phyloP scores from a whole-genome alignment of 2,329 filamentous ascomycete genomes.

The Phoma sp. region DNA sequence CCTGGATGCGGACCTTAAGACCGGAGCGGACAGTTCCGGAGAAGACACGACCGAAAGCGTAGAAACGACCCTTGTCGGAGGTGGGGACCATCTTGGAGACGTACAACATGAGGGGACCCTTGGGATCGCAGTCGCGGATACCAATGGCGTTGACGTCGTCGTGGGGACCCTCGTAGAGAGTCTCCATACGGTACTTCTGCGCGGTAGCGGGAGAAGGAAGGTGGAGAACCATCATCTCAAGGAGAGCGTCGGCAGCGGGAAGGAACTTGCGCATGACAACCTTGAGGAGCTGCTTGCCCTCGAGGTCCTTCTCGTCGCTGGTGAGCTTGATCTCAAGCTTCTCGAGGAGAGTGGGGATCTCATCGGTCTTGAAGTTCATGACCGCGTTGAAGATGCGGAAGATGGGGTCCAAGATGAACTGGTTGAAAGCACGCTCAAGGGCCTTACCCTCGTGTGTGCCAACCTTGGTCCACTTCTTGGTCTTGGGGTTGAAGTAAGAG shows the following conservation, averaged over 20 bases:
- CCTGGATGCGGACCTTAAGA: slow-evolving; percentile 99
- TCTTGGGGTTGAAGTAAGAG: slow-evolving; percentile 99
- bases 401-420: slow-evolving; percentile 99
- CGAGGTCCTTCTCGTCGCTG: slow-evolving; percentile 85
- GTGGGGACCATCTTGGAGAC: slow-evolving; percentile 99
- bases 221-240: slow-evolving; percentile 99
- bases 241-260: slow-evolving; percentile 93
- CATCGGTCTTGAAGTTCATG: slow-evolving; percentile 99
- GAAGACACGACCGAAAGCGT: slow-evolving; percentile 99
- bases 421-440: slow-evolving; percentile 98
- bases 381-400: slow-evolving; percentile 97
- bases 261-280: slow-evolving; percentile 98
- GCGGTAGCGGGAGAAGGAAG: slow-evolving; percentile 94
- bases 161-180: slow-evolving; percentile 94
- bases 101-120: slow-evolving; percentile 99
- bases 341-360: slow-evolving; percentile 80
- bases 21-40: slow-evolving; percentile 96
- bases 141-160: slow-evolving; percentile 93
- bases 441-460: slow-evolving; percentile 82
- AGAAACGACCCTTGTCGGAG: slow-evolving; percentile 99
- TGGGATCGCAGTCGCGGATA: slow-evolving; percentile 98
- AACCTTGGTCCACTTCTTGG: slow-evolving; percentile 99
- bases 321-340: slow-evolving; percentile 96
- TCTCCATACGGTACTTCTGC: slow-evolving; percentile 97
- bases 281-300: slow-evolving; percentile 98